These are phyloP conservation scores for Theobroma cacao DNA, from an alignment of 345 rosid genomes.

Conservation along the genomic window DNA sequence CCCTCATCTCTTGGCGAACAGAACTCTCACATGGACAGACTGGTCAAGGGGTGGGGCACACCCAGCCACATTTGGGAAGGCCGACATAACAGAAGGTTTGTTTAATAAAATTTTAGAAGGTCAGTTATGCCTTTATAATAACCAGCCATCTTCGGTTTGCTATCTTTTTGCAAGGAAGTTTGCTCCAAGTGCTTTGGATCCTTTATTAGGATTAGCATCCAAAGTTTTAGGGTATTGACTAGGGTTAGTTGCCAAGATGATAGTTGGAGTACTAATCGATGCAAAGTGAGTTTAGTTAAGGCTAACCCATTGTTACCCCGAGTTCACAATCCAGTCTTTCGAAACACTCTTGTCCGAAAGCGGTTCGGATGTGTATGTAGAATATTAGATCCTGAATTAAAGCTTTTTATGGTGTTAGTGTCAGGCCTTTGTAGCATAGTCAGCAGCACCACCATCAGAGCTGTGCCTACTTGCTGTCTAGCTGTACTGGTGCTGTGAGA, in stretches of 20 bases:
- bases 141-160: constrained; percentile 46
- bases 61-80: constrained; percentile 71
- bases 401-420: too few relatives aligned
- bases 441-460: too few relatives aligned
- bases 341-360: neutral
- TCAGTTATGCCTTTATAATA: constrained; percentile 52
- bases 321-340: neutral
- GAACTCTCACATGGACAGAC: constrained; percentile 81
- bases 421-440: too few relatives aligned
- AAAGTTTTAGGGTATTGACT: constrained; percentile 47
- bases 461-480: too few relatives aligned
- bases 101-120: constrained; percentile 47
- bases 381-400: neutral
- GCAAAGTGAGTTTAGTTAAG: too few relatives aligned
- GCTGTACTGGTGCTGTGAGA: too few relatives aligned
- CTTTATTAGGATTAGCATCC: constrained; percentile 51
- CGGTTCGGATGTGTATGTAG: neutral
- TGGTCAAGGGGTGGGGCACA: constrained; percentile 96
- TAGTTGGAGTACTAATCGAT: neutral
- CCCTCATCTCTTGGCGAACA: constrained; percentile 63
- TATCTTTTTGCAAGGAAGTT: constrained; percentile 81
- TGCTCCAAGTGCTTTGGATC: constrained; percentile 72
- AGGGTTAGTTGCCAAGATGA: neutral
- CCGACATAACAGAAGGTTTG: constrained; percentile 55
- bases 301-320: neutral